Conservation (phyloP, 2,329 filamentous ascomycete species). For the Onygenales sp. region DNA sequence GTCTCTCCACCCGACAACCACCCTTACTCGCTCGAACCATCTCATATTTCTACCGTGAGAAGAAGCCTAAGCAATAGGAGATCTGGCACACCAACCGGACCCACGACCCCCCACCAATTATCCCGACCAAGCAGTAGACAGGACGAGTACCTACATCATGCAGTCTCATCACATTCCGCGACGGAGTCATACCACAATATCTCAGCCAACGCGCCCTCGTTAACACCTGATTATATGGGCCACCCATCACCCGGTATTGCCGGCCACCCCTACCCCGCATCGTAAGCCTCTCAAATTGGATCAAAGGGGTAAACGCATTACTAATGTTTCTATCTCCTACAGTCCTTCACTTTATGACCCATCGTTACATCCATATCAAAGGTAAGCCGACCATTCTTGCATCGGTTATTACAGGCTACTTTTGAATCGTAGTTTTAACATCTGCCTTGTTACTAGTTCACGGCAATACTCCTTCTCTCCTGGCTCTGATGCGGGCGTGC, state of each 20-base stretch:
- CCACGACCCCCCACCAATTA: background rate
- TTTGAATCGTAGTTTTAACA: background rate
- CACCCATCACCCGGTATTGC: background rate
- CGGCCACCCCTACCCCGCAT: background rate
- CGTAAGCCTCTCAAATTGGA: background rate
- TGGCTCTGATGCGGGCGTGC: background rate
- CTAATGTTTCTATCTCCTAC: background rate
- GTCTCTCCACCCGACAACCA: background rate
- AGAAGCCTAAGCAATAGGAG: background rate
- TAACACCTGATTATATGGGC: slow-evolving; percentile 2
- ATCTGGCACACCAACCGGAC: background rate
- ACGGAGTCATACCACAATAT: background rate
- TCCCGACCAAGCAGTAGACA: background rate
- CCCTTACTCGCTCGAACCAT: background rate
- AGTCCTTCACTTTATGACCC: background rate
- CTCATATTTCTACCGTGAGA: background rate
- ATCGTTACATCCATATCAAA: background rate
- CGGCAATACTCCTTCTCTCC: slow-evolving; percentile 1
- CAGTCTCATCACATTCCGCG: background rate
- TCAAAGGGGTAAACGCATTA: background rate
- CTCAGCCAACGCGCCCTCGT: background rate
- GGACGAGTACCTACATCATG: slow-evolving; percentile 1
- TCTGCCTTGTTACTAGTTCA: background rate
- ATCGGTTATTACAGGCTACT: too few species aligned
- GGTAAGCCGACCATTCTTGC: background rate